A percentile compares a stretch with the other conserved stretches of the same genome.
Conservation (phyloP, 176 grass and related monocot genomes). For the Phoenix roebelenii region DNA sequence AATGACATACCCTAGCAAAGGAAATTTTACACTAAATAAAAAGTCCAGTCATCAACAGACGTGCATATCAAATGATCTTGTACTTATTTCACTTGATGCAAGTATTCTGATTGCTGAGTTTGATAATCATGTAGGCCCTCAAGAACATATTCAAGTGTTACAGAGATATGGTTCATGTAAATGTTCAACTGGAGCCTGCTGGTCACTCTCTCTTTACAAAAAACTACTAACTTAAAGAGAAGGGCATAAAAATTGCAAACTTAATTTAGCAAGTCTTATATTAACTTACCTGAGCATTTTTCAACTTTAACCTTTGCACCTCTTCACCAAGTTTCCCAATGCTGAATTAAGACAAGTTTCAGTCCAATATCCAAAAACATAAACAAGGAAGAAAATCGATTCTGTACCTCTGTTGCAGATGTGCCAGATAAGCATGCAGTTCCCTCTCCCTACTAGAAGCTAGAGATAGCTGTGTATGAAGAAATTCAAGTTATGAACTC, state of each 20-base stretch:
- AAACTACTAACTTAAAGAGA: background rate
- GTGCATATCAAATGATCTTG: too few species aligned
- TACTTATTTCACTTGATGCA: too few species aligned
- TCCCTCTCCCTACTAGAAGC: constrained; percentile 49
- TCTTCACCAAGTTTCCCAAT: constrained; percentile 52
- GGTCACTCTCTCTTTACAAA: background rate
- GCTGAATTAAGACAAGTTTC: constrained; percentile 35
- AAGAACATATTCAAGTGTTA: too few species aligned
- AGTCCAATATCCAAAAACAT: constrained; percentile 1
- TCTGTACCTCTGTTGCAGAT: constrained; percentile 64
- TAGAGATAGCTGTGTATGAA: constrained; percentile 36
- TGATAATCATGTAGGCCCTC: too few species aligned
- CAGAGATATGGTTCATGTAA: too few species aligned
- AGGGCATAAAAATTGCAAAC: constrained; percentile 15
- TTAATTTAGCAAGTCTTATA: background rate
- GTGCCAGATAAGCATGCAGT: constrained; percentile 45
- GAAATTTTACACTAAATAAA: too few species aligned
- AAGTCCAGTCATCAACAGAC: too few species aligned
- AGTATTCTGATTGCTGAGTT: too few species aligned
- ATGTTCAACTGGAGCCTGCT: too few species aligned
- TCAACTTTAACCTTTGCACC: constrained; percentile 48
- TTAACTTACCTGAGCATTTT: constrained; percentile 49
- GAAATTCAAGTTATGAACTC: background rate
- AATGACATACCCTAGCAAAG: too few species aligned
- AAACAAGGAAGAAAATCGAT: constrained; percentile 6